Base-by-base conservation (phyloP, 2,329 filamentous ascomycete species). In the Xenosphaeropsis pyriputrescens region DNA sequence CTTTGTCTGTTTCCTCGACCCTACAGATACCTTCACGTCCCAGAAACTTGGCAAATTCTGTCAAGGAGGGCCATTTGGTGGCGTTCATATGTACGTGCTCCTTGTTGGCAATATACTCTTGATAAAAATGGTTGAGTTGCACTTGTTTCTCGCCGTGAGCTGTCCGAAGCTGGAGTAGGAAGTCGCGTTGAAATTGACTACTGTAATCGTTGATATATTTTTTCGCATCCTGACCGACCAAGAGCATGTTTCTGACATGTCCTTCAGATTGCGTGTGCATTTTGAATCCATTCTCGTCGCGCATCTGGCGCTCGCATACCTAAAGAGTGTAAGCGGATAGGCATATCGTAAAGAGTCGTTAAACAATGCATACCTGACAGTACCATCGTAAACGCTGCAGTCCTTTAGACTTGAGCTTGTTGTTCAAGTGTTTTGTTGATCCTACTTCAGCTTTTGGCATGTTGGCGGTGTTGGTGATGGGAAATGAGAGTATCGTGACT, bases 381-480 rank as follows among this genome's bases (percentile, higher is more conserved):
- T 88, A 96, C 83, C 85, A 98, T 56, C 89, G 74, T 38, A 98
- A 67, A 6, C 89, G 72, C 52, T 91, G 81, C 9, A 76, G 61
- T 39, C 77, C 78, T 57, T 85, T 81, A 45, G 75, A 72, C 62
- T 94, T 95, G 65, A 94, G 79, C 62, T 86, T 81, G 64, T 96
- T 96, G 60, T 73, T 76, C 42, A 96, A 71, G 57, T 85, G 74
- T 63, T 95, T 96, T n/a, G 80, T 85, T 40, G 79, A 84, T 45
- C 91, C 91, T 38, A 85, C 78, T 65, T 96, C 91, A 51, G 91
- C 91, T 65, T 84, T 85, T 38, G 80, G 79, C 89, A 96, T 96
- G 37, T 56, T 79, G 63, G 52, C 49, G 50, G 43, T 36, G 5
- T 26, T 26, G 12, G 8, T 26, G 22, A 26, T 26, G 22, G 8